Evolutionary conservation across 1,139 yeast species (phyloP).

Genomic region (Debaryomyces coudertii): DNA sequence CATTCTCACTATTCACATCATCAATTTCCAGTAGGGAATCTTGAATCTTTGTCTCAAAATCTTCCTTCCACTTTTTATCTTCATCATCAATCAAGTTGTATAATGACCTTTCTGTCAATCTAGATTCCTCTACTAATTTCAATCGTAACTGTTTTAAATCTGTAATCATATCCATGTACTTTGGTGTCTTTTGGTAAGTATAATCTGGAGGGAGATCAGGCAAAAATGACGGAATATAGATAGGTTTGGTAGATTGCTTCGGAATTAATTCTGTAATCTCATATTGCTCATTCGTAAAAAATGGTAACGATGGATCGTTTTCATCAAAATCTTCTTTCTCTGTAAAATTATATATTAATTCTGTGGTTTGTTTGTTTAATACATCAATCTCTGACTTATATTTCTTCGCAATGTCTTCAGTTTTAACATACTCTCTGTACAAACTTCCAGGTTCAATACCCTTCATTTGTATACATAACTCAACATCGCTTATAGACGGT

Average conservation of each 20-base stretch:
- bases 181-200: constrained; percentile 79
- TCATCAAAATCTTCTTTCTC: constrained; percentile 16
- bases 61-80: constrained; percentile 36
- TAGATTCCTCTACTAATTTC: constrained; percentile 75
- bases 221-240: constrained; percentile 69
- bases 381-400: constrained; percentile 10
- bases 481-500: constrained; percentile 63
- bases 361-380: constrained; percentile 11
- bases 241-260: constrained; percentile 49
- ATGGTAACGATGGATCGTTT: constrained; percentile 40
- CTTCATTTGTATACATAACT: constrained; percentile 49
- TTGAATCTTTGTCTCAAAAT: constrained; percentile 28
- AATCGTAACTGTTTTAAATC: constrained; percentile 75
- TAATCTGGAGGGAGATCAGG: constrained; percentile 93
- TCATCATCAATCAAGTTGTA: constrained; percentile 56
- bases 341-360: constrained; percentile 7
- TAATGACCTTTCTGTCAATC: constrained; percentile 77
- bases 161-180: constrained; percentile 61
- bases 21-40: constrained; percentile 17
- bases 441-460: constrained; percentile 50
- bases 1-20: constrained; percentile 20
- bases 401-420: constrained; percentile 18
- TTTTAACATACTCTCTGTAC: constrained; percentile 40
- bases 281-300: constrained; percentile 50
- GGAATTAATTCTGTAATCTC: constrained; percentile 60